Evolutionary conservation across 2,329 filamentous ascomycete genomes (phyloP).

Genomic region (Thielaviopsis ethacetica): DNA sequence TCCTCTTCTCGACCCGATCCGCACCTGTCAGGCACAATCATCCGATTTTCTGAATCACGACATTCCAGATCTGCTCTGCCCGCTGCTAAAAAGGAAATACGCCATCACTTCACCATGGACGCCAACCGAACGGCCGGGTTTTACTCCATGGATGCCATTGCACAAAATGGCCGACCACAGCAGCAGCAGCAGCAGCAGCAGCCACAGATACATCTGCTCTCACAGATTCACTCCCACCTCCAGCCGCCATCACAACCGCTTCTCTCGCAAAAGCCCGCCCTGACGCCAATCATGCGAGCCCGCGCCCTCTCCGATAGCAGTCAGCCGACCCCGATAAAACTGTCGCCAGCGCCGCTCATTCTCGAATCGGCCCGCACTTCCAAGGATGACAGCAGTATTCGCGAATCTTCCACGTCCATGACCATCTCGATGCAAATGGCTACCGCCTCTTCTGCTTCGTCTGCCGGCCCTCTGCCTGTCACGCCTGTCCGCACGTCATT

Average conservation of each 20-base stretch:
- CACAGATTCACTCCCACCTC: not conserved
- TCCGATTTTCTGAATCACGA: no score
- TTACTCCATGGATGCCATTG: no score
- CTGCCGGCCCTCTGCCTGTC: conserved; percentile 27
- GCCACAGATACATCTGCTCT: not conserved
- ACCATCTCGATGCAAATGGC: no score
- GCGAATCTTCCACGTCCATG: conserved; percentile 18
- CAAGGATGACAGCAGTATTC: conserved; percentile 50
- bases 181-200: not conserved
- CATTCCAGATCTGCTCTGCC: no score
- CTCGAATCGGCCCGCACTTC: conserved; percentile 36
- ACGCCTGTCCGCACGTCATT: conserved; percentile 58
- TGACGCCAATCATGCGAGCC: not conserved
- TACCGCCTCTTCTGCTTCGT: not conserved
- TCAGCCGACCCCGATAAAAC: conserved; percentile 29
- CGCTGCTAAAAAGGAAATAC: no score
- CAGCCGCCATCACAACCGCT: not conserved
- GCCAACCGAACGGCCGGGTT: no score
- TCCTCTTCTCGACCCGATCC: no score
- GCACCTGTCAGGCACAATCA: no score
- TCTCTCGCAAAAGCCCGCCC: not conserved
- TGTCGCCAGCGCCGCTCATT: conserved; percentile 42
- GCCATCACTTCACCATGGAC: no score
- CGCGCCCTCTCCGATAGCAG: conserved; percentile 10
- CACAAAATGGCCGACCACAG: no score